Base-by-base conservation (phyloP, 1,284 basidiomycete species). In the Cerrena zonata region DNA sequence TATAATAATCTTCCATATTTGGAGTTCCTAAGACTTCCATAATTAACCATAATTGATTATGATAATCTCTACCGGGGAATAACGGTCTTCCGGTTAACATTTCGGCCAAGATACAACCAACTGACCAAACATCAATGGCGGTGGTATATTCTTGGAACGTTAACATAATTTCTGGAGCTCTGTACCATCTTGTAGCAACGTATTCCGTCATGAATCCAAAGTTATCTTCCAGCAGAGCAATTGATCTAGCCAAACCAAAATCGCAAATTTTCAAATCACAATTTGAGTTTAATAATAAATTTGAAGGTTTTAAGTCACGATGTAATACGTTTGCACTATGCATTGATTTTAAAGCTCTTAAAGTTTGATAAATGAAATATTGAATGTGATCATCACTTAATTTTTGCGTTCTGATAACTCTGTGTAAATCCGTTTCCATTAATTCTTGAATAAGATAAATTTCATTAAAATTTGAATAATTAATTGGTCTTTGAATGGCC, bases 11-110 rank as follows among this genome's bases (percentile, higher is more conserved):
- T n/a, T n/a, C n/a, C n/a, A n/a, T n/a, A n/a, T n/a, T n/a, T n/a
- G n/a, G n/a, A n/a, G n/a, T n/a, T n/a, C n/a, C n/a, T n/a, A n/a
- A n/a, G n/a, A n/a, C n/a, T n/a, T n/a, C n/a, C n/a, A n/a, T n/a
- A n/a, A n/a, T n/a, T n/a, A n/a, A n/a, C n/a, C n/a, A n/a, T n/a
- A n/a, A n/a, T n/a, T n/a, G n/a, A n/a, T n/a, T n/a, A n/a, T n/a
- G n/a, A n/a, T n/a, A n/a, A n/a, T 99, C 95, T 75, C 96, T 94
- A 53, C 96, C 96, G 69, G 96, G 97, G 76, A 99, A 99, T 53
- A 98, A 71, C 1, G 94, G 94, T 60, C 84, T 85, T 25, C 92
- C 90, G 13, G 89, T 82, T 30, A 98, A 71, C 38, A 98, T 72
- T 66, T 98, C 94, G 1, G 88, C 94, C 34, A 97, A 78, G 54